Evolutionary conservation across 1,284 basidiomycete genomes (phyloP).

Genomic region (Melampsora americana): DNA sequence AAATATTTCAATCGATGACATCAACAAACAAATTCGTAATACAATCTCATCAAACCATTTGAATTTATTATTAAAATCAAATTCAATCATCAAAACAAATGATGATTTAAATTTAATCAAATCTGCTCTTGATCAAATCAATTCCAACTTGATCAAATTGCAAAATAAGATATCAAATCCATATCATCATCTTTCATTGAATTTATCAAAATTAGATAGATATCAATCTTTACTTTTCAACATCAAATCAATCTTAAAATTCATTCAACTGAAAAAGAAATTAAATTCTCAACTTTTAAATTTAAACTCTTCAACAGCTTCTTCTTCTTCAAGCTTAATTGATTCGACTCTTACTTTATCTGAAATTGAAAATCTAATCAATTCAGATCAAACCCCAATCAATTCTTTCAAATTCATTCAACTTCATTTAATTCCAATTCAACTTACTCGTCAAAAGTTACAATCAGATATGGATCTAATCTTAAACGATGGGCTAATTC

Average conservation of each 20-base stretch:
- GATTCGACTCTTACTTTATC: constrained; percentile 13
- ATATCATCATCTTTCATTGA: constrained; percentile 67
- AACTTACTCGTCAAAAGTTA: constrained; percentile 12
- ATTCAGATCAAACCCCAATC: constrained; percentile 15
- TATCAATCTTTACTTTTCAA: constrained; percentile 76
- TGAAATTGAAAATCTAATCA: constrained; percentile 9
- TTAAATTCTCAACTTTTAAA: constrained; percentile 59
- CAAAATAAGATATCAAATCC: constrained; percentile 78
- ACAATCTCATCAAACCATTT: constrained; percentile 47
- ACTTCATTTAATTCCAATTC: constrained; percentile 12
- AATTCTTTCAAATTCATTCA: constrained; percentile 14
- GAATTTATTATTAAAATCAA: constrained; percentile 56
- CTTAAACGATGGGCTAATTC: constrained; percentile 11
- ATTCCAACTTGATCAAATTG: constrained; percentile 60
- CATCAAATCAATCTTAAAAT: constrained; percentile 74
- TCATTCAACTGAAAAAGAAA: constrained; percentile 72
- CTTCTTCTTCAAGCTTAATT: background rate
- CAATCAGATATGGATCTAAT: constrained; percentile 18
- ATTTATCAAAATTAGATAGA: constrained; percentile 69
- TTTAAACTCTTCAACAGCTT: background rate
- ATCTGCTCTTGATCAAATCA: constrained; percentile 50
- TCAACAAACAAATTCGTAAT: constrained; percentile 12
- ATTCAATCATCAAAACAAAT: constrained; percentile 59
- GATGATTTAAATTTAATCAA: constrained; percentile 53
- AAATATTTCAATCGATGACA: constrained; percentile 6